These are phyloP conservation scores for Lichtheimia corymbifera DNA, from an alignment of 371 early-diverging fungal genomes.

Conservation along the genomic window DNA sequence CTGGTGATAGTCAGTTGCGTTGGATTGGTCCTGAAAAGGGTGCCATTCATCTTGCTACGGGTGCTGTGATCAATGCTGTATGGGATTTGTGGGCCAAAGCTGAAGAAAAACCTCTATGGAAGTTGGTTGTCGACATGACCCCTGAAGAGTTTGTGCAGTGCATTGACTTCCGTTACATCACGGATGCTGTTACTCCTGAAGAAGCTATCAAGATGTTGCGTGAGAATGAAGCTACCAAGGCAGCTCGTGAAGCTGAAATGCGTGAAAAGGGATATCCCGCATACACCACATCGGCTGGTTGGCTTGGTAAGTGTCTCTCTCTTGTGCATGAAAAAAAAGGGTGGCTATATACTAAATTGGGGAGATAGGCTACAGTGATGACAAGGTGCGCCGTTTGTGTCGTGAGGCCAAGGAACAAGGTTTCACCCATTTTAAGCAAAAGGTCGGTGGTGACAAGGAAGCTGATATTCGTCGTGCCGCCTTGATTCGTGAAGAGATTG, in stretches of 20 bases:
- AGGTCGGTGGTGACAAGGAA: slow-evolving; percentile 48
- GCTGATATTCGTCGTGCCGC: slow-evolving; percentile 51
- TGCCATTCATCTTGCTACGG: slow-evolving; percentile 52
- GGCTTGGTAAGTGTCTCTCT: slow-evolving; percentile 42
- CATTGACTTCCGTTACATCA: slow-evolving; percentile 57
- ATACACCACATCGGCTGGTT: slow-evolving; percentile 55
- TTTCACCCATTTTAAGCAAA: slow-evolving; percentile 53
- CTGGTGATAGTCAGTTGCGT: slow-evolving; percentile 51
- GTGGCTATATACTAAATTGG: neutral
- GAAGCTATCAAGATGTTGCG: slow-evolving; percentile 49
- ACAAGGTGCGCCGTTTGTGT: slow-evolving; percentile 43
- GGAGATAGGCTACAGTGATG: slow-evolving; percentile 46
- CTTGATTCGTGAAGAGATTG: slow-evolving; percentile 55
- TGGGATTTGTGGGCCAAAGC: slow-evolving; percentile 62
- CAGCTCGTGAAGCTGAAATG: slow-evolving; percentile 38
- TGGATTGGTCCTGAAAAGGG: slow-evolving; percentile 62
- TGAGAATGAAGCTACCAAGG: slow-evolving; percentile 34
- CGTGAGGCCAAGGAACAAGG: slow-evolving; percentile 48
- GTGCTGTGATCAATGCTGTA: slow-evolving; percentile 56
- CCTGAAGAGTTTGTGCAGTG: slow-evolving; percentile 54
- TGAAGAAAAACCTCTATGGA: slow-evolving; percentile 56
- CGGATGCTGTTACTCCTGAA: slow-evolving; percentile 55
- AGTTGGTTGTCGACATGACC: slow-evolving; percentile 49
- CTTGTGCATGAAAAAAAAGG: neutral
- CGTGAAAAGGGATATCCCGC: slow-evolving; percentile 45